These are phyloP conservation scores for Myxozyma neotropica DNA, from an alignment of 805 yeast genomes.

Conservation along the genomic window DNA sequence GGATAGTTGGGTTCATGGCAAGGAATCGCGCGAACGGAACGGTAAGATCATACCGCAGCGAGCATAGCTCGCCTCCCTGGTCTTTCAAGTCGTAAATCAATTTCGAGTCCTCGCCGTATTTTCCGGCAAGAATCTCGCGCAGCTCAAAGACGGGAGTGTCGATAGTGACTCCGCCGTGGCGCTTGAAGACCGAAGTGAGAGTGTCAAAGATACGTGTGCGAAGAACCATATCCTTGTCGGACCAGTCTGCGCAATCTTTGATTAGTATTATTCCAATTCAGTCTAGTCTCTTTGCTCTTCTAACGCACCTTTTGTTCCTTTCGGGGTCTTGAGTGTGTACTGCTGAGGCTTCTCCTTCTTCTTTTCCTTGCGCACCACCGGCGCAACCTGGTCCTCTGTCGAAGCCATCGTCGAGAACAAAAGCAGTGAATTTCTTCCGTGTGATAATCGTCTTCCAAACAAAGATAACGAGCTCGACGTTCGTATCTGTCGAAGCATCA, in stretches of 20 bases:
- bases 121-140: constrained; percentile 92
- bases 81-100: constrained; percentile 94
- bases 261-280: neutral
- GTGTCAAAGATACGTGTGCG: constrained; percentile 83
- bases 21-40: constrained; percentile 98
- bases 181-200: constrained; percentile 74
- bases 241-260: constrained; percentile 71
- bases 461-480: too few species aligned
- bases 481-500: too few species aligned
- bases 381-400: neutral
- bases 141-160: constrained; percentile 98
- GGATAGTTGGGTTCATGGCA: constrained; percentile 85
- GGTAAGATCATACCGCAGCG: constrained; percentile 93
- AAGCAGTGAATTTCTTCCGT: constrained; percentile 33
- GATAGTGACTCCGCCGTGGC: constrained; percentile 97
- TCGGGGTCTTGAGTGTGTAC: constrained; percentile 88
- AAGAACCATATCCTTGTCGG: constrained; percentile 95
- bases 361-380: constrained; percentile 3
- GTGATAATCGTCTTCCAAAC: too few species aligned
- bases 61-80: constrained; percentile 97
- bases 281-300: neutral
- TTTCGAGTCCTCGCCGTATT: constrained; percentile 98
- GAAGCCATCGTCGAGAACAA: neutral
- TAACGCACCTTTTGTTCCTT: constrained; percentile 56
- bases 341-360: constrained; percentile 55